These are phyloP conservation scores for Dactylonectria estremocensis DNA, from an alignment of 2,329 filamentous ascomycete species.

Conservation along the genomic window DNA sequence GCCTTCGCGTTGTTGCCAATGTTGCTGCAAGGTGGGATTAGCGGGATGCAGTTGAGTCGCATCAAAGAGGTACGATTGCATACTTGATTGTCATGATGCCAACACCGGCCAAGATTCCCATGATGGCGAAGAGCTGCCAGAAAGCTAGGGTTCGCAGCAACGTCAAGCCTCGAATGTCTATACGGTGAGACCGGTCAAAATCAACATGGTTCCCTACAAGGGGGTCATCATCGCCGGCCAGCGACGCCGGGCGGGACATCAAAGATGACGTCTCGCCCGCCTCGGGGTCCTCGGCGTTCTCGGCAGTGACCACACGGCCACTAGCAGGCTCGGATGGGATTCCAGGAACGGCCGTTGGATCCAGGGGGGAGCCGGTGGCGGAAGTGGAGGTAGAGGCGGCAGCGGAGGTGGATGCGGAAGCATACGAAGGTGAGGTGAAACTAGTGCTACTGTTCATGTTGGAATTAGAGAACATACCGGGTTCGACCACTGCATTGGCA, in stretches of 20 bases:
- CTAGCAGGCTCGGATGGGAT: conserved; percentile 47
- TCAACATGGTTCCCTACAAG: conserved; percentile 74
- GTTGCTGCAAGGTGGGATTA: conserved; percentile 73
- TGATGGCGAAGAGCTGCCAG: conserved; percentile 90
- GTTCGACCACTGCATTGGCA: conserved; percentile 65
- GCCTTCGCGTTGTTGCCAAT: conserved; percentile 93
- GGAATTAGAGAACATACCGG: conserved; percentile 72
- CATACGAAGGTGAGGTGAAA: conserved; percentile 46
- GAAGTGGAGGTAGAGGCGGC: conserved; percentile 23
- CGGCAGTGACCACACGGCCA: conserved; percentile 46
- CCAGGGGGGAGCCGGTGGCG: conserved; percentile 24
- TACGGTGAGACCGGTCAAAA: conserved; percentile 81
- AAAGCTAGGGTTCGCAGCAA: conserved; percentile 84
- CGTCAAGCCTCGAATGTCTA: conserved; percentile 91
- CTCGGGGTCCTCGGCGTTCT: conserved; percentile 56
- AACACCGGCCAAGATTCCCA: conserved; percentile 92
- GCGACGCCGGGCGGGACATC: conserved; percentile 74
- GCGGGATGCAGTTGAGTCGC: conserved; percentile 13
- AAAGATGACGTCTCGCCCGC: conserved; percentile 86
- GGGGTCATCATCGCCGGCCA: conserved; percentile 61
- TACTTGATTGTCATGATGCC: conserved; percentile 99
- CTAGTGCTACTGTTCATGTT: conserved; percentile 52
- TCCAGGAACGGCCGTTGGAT: conserved; percentile 44
- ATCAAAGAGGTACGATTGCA: conserved; percentile 49
- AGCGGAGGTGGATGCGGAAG: conserved; percentile 35